Conservation (phyloP, 2,329 filamentous ascomycete species). For the Lachnellula cervina region DNA sequence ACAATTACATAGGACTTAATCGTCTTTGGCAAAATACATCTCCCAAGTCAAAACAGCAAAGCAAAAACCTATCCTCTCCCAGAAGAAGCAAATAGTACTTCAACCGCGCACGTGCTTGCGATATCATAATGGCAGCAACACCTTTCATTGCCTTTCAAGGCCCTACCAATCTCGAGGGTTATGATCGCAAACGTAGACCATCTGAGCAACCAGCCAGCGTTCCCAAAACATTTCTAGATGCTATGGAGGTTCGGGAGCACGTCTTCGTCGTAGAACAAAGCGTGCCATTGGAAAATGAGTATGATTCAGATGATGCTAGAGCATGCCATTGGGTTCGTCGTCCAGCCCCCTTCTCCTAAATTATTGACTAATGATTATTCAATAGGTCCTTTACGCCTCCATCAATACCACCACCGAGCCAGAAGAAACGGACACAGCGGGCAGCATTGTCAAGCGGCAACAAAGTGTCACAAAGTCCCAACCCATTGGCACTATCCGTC, state of each 20-base stretch:
- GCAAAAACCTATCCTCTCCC: too few species aligned
- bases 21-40: too few species aligned
- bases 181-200: conserved; percentile 37
- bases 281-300: conserved; percentile 61
- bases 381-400: conserved; percentile 57
- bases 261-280: conserved; percentile 60
- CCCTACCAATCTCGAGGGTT: conserved; percentile 46
- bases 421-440: conserved; percentile 41
- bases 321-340: conserved; percentile 73
- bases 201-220: conserved; percentile 42
- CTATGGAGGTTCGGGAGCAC: conserved; percentile 55
- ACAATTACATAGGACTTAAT: too few species aligned
- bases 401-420: conserved; percentile 44
- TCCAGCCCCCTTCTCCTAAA: not conserved
- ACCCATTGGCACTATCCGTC: conserved; percentile 35
- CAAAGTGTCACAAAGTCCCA: conserved; percentile 37
- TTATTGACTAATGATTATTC: not conserved
- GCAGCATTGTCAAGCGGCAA: conserved; percentile 38
- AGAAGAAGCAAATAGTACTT: too few species aligned
- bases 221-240: conserved; percentile 55
- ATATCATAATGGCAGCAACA: conserved; percentile 23
- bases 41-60: too few species aligned
- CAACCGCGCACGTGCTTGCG: not conserved
- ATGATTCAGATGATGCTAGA: conserved; percentile 73
- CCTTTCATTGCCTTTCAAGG: conserved; percentile 29